Evolutionary conservation across 2,329 filamentous ascomycete species (phyloP).

Genomic region (Dactylonectria macrodidyma): DNA sequence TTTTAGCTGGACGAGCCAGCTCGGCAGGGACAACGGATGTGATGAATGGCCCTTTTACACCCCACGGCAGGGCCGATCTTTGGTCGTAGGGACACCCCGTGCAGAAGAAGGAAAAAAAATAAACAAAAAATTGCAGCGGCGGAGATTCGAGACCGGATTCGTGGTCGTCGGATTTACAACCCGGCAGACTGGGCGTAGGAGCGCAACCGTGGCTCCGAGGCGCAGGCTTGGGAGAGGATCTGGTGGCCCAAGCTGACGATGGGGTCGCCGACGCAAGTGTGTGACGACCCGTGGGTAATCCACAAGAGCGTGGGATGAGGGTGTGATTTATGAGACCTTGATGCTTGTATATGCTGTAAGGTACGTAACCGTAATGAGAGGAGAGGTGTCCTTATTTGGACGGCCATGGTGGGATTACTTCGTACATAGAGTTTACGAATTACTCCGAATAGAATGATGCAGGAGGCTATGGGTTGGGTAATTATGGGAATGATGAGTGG

Average conservation of each 20-base stretch:
- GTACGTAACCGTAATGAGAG: too few species aligned
- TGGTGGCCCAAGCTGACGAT: not conserved
- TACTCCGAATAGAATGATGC: not conserved
- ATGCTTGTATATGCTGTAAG: not conserved
- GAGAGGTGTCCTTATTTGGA: too few species aligned
- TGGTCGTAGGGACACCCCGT: not conserved
- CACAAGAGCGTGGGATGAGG: not conserved
- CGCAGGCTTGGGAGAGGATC: not conserved
- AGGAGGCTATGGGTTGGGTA: not conserved
- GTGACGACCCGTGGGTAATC: not conserved
- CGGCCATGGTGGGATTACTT: not conserved
- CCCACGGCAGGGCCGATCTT: not conserved
- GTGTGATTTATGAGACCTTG: not conserved
- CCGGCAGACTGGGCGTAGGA: not conserved
- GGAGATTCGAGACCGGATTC: not conserved
- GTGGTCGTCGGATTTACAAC: not conserved
- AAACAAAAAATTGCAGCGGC: not conserved
- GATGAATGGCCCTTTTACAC: too few species aligned
- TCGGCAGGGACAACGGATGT: too few species aligned
- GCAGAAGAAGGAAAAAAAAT: not conserved
- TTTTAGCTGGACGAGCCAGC: too few species aligned
- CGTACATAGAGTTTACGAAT: not conserved
- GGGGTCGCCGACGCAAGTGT: not conserved
- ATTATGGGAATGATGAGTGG: slow-evolving; percentile 19
- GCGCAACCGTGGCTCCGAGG: too few species aligned